Evolutionary conservation across 1,139 yeast species (phyloP).

Genomic region (Yamadazyma jaroonii): DNA sequence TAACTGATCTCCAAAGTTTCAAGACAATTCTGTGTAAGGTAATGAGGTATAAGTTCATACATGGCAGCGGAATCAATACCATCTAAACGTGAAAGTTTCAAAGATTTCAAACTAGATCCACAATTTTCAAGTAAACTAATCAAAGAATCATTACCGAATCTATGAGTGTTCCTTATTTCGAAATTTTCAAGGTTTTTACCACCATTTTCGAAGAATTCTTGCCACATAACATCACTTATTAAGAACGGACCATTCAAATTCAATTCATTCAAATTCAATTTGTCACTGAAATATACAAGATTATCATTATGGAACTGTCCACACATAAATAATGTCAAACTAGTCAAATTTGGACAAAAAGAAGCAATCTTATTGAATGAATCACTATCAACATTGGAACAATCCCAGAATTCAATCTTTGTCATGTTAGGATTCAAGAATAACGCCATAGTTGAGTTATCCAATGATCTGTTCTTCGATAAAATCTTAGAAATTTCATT

Average conservation of each 20-base stretch:
- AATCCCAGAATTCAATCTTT: constrained; percentile 81
- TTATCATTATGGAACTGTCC: constrained; percentile 86
- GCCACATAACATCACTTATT: constrained; percentile 75
- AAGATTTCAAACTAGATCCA: constrained; percentile 49
- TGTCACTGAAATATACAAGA: constrained; percentile 56
- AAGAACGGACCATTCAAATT: constrained; percentile 85
- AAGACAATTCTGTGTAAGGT: constrained; percentile 44
- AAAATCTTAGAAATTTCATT: constrained; percentile 70
- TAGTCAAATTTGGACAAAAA: constrained; percentile 70
- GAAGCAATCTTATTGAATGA: constrained; percentile 71
- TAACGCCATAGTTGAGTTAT: constrained; percentile 65
- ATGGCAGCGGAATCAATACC: constrained; percentile 59
- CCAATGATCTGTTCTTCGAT: constrained; percentile 75
- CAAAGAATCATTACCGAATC: constrained; percentile 69
- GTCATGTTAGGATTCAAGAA: constrained; percentile 63
- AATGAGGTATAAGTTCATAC: constrained; percentile 65
- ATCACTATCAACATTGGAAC: constrained; percentile 71
- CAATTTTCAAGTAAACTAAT: constrained; percentile 61
- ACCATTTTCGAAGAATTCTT: constrained; percentile 56
- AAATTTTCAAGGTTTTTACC: constrained; percentile 35
- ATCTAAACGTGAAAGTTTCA: constrained; percentile 63
- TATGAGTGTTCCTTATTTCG: constrained; percentile 76
- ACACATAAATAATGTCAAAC: constrained; percentile 79
- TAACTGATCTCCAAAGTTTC: constrained; percentile 64
- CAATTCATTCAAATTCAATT: constrained; percentile 54